These are phyloP conservation scores for Aureobasidium sp. DNA, from an alignment of 2,329 filamentous ascomycete genomes.

Conservation along the genomic window DNA sequence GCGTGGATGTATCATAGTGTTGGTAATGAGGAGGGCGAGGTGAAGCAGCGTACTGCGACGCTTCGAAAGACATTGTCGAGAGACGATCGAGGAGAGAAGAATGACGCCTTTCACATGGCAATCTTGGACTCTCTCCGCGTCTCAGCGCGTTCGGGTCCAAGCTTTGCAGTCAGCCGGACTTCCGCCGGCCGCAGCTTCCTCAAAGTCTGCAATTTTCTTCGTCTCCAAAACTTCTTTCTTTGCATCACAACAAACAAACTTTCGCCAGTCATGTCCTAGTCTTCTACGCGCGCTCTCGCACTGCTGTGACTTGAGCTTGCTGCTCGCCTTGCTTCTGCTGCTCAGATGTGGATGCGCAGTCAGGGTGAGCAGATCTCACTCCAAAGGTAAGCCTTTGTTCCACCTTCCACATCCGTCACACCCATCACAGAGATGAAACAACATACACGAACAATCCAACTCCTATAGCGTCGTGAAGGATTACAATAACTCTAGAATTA, in stretches of 20 bases:
- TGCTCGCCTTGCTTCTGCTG: not conserved
- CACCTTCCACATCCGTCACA: not conserved
- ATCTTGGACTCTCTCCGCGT: not conserved
- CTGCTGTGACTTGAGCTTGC: not conserved
- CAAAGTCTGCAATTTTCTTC: slow-evolving; percentile 15
- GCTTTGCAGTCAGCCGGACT: not conserved
- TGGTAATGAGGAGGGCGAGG: slow-evolving; percentile 33
- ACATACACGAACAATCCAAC: slow-evolving; percentile 49
- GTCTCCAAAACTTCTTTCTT: not conserved
- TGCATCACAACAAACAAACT: slow-evolving; percentile 11
- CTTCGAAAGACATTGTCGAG: slow-evolving; percentile 8
- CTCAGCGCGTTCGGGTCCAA: not conserved
- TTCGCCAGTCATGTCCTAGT: not conserved
- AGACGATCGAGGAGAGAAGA: not conserved
- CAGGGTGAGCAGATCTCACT: not conserved
- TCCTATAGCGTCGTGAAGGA: slow-evolving; percentile 49
- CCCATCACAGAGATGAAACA: slow-evolving; percentile 21
- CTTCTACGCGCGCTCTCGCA: not conserved
- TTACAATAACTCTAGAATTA: slow-evolving; percentile 47
- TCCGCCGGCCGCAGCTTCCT: slow-evolving; percentile 12
- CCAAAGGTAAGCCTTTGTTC: slow-evolving; percentile 1
- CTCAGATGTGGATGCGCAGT: not conserved
- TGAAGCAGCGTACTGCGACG: slow-evolving; percentile 27
- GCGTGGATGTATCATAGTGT: slow-evolving; percentile 37
- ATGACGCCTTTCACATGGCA: slow-evolving; percentile 13